Percentiles rank a stretch among this genome's conserved stretches.
phyloP scores from a whole-genome alignment of 352 stramenopile species.

The Pythium scleroteichum region DNA sequence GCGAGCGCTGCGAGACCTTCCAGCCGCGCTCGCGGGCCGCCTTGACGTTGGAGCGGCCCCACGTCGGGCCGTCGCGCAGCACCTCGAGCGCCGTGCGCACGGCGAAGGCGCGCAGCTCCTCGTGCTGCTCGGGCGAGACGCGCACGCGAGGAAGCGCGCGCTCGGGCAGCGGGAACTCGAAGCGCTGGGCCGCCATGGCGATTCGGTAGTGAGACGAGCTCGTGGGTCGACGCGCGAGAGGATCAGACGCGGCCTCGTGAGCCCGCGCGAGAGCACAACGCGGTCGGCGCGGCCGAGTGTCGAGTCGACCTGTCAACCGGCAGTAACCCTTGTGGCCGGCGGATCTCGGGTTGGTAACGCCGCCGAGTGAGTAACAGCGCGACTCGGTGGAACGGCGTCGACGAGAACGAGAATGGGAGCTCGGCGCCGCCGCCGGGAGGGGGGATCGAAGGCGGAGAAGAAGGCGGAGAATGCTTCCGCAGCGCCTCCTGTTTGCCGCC shows the following conservation, averaged over 20 bases:
- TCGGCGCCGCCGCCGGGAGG: too few species aligned
- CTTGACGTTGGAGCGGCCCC: constrained; percentile 60
- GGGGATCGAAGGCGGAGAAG: too few species aligned
- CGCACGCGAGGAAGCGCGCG: constrained; percentile 46
- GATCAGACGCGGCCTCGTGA: too few species aligned
- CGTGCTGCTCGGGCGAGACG: constrained; percentile 53
- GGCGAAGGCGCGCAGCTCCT: constrained; percentile 64
- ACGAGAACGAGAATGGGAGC: too few species aligned
- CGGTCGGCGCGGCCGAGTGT: too few species aligned
- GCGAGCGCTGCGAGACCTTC: constrained; percentile 49
- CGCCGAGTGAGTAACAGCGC: background rate
- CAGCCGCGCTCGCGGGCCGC: constrained; percentile 46
- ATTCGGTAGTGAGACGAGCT: too few species aligned
- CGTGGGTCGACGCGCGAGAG: background rate
- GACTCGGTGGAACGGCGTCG: background rate
- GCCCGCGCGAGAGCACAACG: too few species aligned
- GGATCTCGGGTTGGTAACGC: background rate
- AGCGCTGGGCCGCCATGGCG: constrained; percentile 22
- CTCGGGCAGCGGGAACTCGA: constrained; percentile 55
- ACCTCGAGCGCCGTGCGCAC: constrained; percentile 48
- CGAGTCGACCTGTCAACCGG: background rate
- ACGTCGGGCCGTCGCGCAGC: constrained; percentile 61
- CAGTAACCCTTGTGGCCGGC: background rate
- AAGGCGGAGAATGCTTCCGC: background rate
- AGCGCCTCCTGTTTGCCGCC: background rate